phyloP scores from a whole-genome alignment of 2,329 filamentous ascomycete species.

The Penicillium sp. region DNA sequence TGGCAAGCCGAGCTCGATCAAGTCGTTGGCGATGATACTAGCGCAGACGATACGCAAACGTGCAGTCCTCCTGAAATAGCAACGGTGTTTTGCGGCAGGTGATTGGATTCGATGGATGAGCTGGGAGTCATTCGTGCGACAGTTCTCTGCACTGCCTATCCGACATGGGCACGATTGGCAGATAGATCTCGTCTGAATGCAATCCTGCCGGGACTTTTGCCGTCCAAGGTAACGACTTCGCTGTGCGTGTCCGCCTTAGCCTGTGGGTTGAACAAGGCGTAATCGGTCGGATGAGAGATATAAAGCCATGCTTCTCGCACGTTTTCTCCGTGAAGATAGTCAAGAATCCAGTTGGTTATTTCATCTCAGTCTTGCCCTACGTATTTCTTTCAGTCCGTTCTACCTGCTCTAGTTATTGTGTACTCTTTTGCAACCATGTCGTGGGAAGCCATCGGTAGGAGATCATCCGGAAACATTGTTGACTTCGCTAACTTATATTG shows the following conservation, averaged over 20 bases:
- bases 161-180: slow-evolving; percentile 8
- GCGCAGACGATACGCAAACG: slow-evolving; percentile 4
- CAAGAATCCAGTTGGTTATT: slow-evolving; percentile 1
- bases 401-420: slow-evolving; percentile 1
- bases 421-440: slow-evolving; percentile 1
- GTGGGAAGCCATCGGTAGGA: slow-evolving; percentile 2
- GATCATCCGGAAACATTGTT: slow-evolving; percentile 1
- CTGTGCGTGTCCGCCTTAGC: slow-evolving; percentile 1
- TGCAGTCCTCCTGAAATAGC: slow-evolving; percentile 6
- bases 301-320: slow-evolving; percentile 8
- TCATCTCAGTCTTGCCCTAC: slow-evolving; percentile 4
- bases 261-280: slow-evolving; percentile 6
- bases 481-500: slow-evolving; percentile 6
- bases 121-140: slow-evolving; percentile 4
- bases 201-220: slow-evolving; percentile 4
- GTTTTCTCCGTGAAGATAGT: slow-evolving; percentile 5
- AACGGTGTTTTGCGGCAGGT: slow-evolving; percentile 2
- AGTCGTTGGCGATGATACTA: slow-evolving; percentile 1
- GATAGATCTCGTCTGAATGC: slow-evolving; percentile 7
- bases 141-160: slow-evolving; percentile 5
- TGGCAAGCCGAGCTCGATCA: slow-evolving; percentile 10
- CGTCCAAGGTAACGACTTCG: neutral
- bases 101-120: slow-evolving; percentile 7
- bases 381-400: slow-evolving; percentile 3
- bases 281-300: slow-evolving; percentile 9